A percentile compares a stretch with the other conserved stretches of the same genome.
Conservation (phyloP, 179 eudicot genomes). For the Silene noctiflora region DNA sequence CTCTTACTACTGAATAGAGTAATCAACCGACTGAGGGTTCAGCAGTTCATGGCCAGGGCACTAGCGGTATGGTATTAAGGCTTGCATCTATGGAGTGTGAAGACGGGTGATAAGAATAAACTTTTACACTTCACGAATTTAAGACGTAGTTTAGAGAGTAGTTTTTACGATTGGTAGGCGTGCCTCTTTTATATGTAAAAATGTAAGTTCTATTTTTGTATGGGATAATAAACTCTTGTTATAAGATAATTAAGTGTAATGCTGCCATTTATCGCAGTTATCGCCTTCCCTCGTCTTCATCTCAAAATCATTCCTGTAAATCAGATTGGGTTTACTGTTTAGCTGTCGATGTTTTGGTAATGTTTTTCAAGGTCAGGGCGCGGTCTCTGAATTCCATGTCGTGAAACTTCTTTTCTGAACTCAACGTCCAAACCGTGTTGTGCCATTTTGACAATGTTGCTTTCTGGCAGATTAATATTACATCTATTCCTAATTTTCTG, state of each 20-base stretch:
- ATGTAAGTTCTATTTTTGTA: not conserved
- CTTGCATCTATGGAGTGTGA: not conserved
- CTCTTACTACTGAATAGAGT: conserved; percentile 78
- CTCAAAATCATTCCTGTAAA: not conserved
- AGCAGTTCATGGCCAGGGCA: not conserved
- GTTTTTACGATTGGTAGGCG: not conserved
- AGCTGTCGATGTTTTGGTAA: no score
- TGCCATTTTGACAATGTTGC: no score
- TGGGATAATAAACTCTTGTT: not conserved
- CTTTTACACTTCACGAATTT: not conserved
- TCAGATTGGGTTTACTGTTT: no score
- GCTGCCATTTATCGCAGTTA: not conserved
- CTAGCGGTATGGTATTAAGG: not conserved
- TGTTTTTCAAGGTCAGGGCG: no score
- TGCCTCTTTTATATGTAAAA: not conserved
- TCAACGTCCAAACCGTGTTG: no score
- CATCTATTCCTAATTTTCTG: no score
- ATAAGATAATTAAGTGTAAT: no score
- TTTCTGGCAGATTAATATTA: no score
- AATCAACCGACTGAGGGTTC: not conserved
- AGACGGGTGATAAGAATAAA: not conserved
- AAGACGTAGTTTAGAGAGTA: conserved; percentile 17
- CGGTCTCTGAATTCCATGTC: no score
- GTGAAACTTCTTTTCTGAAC: no score
- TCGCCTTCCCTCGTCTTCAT: not conserved